Evolutionary conservation across 2,329 filamentous ascomycete genomes (phyloP).

Genomic region (Nothophoma quercina): DNA sequence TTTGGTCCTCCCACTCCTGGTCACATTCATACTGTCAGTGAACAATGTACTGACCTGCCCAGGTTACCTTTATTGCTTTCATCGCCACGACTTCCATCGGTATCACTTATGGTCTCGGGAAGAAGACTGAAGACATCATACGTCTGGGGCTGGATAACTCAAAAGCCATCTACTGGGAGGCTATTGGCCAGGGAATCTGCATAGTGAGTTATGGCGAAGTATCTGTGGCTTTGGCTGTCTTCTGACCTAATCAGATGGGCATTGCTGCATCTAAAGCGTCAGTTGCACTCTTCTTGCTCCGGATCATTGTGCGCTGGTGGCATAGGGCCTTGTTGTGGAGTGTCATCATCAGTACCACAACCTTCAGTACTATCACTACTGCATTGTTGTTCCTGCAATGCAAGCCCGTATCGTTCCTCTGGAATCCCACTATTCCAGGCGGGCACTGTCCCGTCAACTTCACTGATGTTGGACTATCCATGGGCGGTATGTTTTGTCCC

Average conservation of each 20-base stretch:
- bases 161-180: conserved; percentile 43
- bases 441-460: conserved; percentile 40
- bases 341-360: conserved; percentile 36
- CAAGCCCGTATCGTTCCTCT: conserved; percentile 34
- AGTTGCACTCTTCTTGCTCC: conserved; percentile 41
- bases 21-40: neutral
- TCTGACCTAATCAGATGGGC: conserved; percentile 24
- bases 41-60: neutral
- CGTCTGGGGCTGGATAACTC: conserved; percentile 32
- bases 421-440: conserved; percentile 35
- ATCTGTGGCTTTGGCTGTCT: too few relatives aligned
- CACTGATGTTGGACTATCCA: conserved; percentile 36
- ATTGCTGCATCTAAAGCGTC: conserved; percentile 42
- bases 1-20: neutral
- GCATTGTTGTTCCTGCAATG: conserved; percentile 39
- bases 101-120: conserved; percentile 38
- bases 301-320: conserved; percentile 40
- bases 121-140: conserved; percentile 31
- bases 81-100: conserved; percentile 35
- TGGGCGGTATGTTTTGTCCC: conserved; percentile 29
- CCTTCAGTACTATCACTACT: conserved; percentile 38
- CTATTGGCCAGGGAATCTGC: conserved; percentile 40
- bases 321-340: conserved; percentile 42
- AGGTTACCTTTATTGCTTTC: conserved; percentile 38
- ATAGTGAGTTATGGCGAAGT: conserved; percentile 29